These are phyloP conservation scores for Trichomonascaceae sp. DNA, from an alignment of 1,139 yeast species.

Conservation along the genomic window DNA sequence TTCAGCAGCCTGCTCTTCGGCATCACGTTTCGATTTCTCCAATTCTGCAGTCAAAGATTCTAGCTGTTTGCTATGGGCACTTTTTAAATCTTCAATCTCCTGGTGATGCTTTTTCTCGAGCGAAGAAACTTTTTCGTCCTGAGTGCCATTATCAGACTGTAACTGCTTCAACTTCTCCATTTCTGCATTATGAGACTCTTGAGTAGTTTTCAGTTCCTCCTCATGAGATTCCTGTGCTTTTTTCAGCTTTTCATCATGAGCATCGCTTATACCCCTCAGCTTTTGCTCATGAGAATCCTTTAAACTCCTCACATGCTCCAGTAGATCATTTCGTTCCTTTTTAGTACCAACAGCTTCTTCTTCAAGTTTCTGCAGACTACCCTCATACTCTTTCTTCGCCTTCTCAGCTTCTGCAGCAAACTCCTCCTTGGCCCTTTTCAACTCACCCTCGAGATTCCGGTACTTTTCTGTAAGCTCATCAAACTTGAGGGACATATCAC, in stretches of 20 bases:
- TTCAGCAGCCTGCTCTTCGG: background rate
- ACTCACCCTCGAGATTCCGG: background rate
- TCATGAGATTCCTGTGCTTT: constrained; percentile 2
- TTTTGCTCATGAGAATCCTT: background rate
- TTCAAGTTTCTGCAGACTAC: background rate
- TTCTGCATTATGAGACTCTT: constrained; percentile 4
- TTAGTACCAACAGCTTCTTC: constrained; percentile 1
- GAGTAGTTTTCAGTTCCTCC: constrained; percentile 4
- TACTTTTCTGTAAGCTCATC: constrained; percentile 7
- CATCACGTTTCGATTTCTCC: constrained; percentile 3
- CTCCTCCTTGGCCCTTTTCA: background rate
- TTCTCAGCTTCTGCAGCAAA: background rate
- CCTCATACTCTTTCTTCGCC: constrained; percentile 5
- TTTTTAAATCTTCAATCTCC: constrained; percentile 10
- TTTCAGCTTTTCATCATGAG: background rate
- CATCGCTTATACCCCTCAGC: background rate
- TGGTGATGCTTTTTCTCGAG: constrained; percentile 8
- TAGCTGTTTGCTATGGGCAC: background rate
- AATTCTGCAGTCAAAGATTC: background rate
- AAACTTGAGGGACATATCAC: constrained; percentile 14
- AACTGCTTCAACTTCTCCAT: constrained; percentile 1
- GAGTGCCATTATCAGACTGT: constrained; percentile 4
- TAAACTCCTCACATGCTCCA: background rate
- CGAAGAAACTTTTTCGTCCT: constrained; percentile 1
- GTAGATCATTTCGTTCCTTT: background rate